Base-by-base conservation (phyloP, 805 yeast genomes). In the Scheffersomyces spartinae region DNA sequence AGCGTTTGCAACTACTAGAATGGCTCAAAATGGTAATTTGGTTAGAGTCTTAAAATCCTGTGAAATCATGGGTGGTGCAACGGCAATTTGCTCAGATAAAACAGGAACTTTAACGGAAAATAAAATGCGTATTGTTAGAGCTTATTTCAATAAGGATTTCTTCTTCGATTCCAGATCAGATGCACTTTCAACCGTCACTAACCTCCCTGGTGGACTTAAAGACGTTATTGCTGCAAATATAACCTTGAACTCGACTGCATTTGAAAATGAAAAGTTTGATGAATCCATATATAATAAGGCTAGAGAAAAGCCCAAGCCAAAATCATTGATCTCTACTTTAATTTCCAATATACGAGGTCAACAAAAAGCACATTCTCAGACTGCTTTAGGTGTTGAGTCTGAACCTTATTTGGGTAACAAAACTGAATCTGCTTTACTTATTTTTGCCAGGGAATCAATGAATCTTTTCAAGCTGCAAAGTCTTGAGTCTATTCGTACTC, bases 51-150 rank as follows among this genome's bases (percentile, higher is more conserved):
- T 91, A 38, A 77, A 76, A 43, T 77, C 94, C 23, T 91, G 98
- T 66, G 99, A 91, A 54, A 91, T 95, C 10, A 88, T 91, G 97
- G 98, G 99, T 21, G 84, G 94, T 24, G 98, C 96, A 2, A 91
- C 97, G 9, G 91, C 95, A 4, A 67, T 91, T 26, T 91, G 98
- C 52, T 85, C 96, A 1, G 98, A 91, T 57, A 88, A 91, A 51
- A 91, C 98, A 1, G 98, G 98, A 32, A 91, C 99, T 8, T 64
- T 91, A 30, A 91, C 99, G 2, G 94, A 85, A 49, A 91, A 91
- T 50, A 67, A 64, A 42, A 91, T 91, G 99, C 71, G 84, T 19
- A 85, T 91, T 5, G 95, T 85, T 7, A 69, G 66, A 29, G 94
- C 91, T 3, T 55, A 69, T 14, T 43, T 85, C 17, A n/a, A n/a